Conservation (phyloP, 768 basidiomycete genomes). For the Rhizopogon vinicolor region DNA sequence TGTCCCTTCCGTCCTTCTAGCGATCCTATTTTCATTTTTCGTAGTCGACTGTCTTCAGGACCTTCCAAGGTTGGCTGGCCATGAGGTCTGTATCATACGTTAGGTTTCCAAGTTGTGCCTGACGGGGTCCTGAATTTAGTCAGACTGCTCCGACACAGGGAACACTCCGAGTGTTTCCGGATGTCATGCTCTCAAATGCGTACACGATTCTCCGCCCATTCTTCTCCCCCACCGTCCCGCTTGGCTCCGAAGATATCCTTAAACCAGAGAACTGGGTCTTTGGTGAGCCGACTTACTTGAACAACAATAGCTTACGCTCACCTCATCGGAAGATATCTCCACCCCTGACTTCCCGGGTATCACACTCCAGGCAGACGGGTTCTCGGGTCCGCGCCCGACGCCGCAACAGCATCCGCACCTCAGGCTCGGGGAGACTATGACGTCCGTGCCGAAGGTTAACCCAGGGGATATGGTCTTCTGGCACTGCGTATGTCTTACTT, state of each 20-base stretch:
- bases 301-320: background rate
- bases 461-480: constrained; percentile 82
- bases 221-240: constrained; percentile 49
- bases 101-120: background rate
- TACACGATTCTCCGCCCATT: constrained; percentile 76
- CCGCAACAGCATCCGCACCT: constrained; percentile 65
- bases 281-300: constrained; percentile 22
- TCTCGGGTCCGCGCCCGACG: constrained; percentile 43
- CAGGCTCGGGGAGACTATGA: constrained; percentile 59
- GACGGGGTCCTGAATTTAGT: constrained; percentile 21
- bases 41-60: constrained; percentile 48
- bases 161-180: constrained; percentile 65
- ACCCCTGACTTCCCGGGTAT: constrained; percentile 53
- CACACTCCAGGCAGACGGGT: constrained; percentile 16
- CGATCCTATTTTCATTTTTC: constrained; percentile 1
- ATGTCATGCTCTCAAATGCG: constrained; percentile 60
- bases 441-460: constrained; percentile 61
- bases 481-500: constrained; percentile 46
- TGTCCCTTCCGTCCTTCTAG: constrained; percentile 1
- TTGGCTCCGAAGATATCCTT: constrained; percentile 36
- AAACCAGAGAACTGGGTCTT: constrained; percentile 52
- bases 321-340: constrained; percentile 34
- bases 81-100: constrained; percentile 41
- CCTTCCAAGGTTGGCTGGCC: constrained; percentile 76
- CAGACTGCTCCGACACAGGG: constrained; percentile 69